phyloP scores from a whole-genome alignment of 2,329 filamentous ascomycete genomes.

The Pseudocercospora fijiensis region DNA sequence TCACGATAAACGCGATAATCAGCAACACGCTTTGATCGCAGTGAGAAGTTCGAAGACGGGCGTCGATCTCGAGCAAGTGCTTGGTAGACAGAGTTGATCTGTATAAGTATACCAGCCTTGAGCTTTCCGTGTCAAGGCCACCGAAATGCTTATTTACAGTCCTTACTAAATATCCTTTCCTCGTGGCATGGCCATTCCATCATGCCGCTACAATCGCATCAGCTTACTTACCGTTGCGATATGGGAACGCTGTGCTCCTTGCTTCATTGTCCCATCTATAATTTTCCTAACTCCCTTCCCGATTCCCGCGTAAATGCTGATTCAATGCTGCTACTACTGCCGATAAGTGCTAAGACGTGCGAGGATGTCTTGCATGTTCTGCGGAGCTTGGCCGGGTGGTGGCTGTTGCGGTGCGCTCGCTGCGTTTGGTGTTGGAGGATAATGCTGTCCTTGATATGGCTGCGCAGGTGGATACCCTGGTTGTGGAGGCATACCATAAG shows the following conservation, averaged over 20 bases:
- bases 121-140: not conserved
- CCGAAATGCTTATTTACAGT: not conserved
- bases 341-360: slow-evolving; percentile 60
- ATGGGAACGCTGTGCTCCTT: not conserved
- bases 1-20: no score
- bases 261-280: not conserved
- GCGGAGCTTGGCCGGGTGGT: slow-evolving; percentile 30
- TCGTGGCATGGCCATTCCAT: not conserved
- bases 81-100: not conserved
- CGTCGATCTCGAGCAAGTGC: not conserved
- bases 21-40: no score
- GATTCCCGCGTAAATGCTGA: not conserved
- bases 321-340: slow-evolving; percentile 7
- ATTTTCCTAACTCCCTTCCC: not conserved
- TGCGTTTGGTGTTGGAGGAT: slow-evolving; percentile 36
- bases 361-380: slow-evolving; percentile 70
- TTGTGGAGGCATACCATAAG: slow-evolving; percentile 20
- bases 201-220: not conserved
- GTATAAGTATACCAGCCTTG: not conserved
- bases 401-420: slow-evolving; percentile 5
- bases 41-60: not conserved
- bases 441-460: slow-evolving; percentile 14
- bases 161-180: not conserved
- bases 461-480: slow-evolving; percentile 22
- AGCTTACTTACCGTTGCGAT: not conserved